Evolutionary conservation across 2,329 filamentous ascomycete genomes (phyloP).

Genomic region (Cercospora berteroae): DNA sequence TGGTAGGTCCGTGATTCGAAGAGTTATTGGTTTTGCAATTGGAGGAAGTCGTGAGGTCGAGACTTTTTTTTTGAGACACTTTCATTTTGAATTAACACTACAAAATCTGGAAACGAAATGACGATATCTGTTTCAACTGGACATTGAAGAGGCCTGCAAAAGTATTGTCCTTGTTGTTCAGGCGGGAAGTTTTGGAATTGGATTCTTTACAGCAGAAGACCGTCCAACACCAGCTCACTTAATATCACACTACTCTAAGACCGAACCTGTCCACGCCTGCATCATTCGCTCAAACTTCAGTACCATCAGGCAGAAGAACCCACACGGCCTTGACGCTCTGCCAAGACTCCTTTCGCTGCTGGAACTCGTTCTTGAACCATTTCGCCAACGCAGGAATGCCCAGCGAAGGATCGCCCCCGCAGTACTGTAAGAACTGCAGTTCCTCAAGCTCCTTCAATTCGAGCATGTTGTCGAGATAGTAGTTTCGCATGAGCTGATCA

Average conservation of each 20-base stretch:
- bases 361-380: slow-evolving; percentile 8
- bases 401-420: not conserved
- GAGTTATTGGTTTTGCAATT: not conserved
- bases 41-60: no score
- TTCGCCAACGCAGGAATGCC: not conserved
- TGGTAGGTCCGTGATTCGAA: not conserved
- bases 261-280: not conserved
- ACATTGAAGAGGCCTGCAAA: not conserved
- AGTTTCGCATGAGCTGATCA: not conserved
- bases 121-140: not conserved
- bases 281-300: not conserved
- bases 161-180: not conserved
- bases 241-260: not conserved
- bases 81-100: no score
- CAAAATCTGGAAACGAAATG: not conserved
- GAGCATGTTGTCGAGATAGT: not conserved
- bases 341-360: not conserved
- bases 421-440: not conserved
- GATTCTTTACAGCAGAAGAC: not conserved
- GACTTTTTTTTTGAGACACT: no score
- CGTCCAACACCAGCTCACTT: not conserved
- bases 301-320: not conserved
- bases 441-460: not conserved
- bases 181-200: not conserved
- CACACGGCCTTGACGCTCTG: not conserved